Base-by-base conservation (phyloP, 2,329 filamentous ascomycete species). In the Sarocladiaceae sp. region DNA sequence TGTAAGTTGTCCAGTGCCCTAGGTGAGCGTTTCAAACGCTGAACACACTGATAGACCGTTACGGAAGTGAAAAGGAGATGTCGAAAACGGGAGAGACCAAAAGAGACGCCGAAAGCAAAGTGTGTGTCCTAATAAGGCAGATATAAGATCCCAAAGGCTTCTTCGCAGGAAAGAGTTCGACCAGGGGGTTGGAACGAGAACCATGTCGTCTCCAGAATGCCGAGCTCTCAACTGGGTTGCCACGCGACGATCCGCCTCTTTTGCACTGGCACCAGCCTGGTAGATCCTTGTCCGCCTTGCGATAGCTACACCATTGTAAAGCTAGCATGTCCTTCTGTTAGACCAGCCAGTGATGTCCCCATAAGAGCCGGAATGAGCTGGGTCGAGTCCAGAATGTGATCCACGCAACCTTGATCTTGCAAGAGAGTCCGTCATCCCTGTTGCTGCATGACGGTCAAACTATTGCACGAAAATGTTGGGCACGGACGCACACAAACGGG, bases 211-310 rank as follows among this genome's bases (percentile, higher is more conserved):
- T 48, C 44, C 44, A 48, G 18, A 10, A 20, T 48, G 7, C 44
- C 26, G 44, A 33, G 23, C 25, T 3, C 4, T 22, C 23, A 18
- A 22, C 44, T 48, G 17, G 44, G 26, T 48, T 33, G 28, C 44
- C 44, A 48, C 44, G 44, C 44, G 44, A 48, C 25, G 26, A 48
- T 48, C 44, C 44, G 44, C 28, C 28, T 48, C 28, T 46, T n/a
- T 22, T n/a, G n/a, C 11, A 11, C 29, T 6, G 40, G 25, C 18
- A 46, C 23, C 37, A 7, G 17, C 4, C 37, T 4, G 22, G 18
- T 17, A 36, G 15, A n/a, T 36, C 33, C 33, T 10, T n/a, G 33
- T 36, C 18, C 33, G 33, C 33, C 33, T 36, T 36, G 33, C 8
- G 33, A 17, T 36, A 17, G 33, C n/a, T n/a, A n/a, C n/a, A n/a